phyloP scores from a whole-genome alignment of 441 rosid species.

The Hura crepitans region DNA sequence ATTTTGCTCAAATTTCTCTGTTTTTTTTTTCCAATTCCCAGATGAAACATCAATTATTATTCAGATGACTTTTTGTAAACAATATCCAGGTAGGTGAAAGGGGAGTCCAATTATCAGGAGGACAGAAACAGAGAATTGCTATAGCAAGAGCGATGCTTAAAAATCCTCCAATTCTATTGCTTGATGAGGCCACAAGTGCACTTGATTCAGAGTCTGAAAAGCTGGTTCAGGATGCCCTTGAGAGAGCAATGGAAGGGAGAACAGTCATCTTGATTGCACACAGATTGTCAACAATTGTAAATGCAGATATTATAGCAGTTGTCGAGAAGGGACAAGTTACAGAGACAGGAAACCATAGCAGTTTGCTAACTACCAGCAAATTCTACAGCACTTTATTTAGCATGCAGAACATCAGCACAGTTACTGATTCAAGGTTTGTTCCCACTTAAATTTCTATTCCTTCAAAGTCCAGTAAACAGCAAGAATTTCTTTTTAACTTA shows the following conservation, averaged over 20 bases:
- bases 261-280: slow-evolving; percentile 63
- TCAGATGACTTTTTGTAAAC: neutral
- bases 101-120: slow-evolving; percentile 67
- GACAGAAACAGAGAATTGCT: slow-evolving; percentile 67
- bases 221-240: slow-evolving; percentile 59
- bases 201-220: slow-evolving; percentile 64
- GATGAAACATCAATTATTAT: slow-evolving; percentile 4
- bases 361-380: slow-evolving; percentile 42
- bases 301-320: slow-evolving; percentile 55
- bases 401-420: slow-evolving; percentile 45
- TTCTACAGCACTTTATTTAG: slow-evolving; percentile 42
- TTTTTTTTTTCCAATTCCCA: neutral
- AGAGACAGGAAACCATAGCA: slow-evolving; percentile 54
- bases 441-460: neutral
- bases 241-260: slow-evolving; percentile 55
- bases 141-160: slow-evolving; percentile 62
- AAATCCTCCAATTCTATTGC: slow-evolving; percentile 59
- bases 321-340: slow-evolving; percentile 53
- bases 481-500: slow-evolving; percentile 3
- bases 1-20: neutral
- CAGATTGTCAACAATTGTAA: slow-evolving; percentile 54
- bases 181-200: slow-evolving; percentile 75
- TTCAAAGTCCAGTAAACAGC: neutral
- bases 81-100: slow-evolving; percentile 55
- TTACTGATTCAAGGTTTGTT: slow-evolving; percentile 38